These are phyloP conservation scores for carrot (Daucus carota) DNA, from an alignment of 129 eudicot genomes.

Conservation along the genomic window DNA sequence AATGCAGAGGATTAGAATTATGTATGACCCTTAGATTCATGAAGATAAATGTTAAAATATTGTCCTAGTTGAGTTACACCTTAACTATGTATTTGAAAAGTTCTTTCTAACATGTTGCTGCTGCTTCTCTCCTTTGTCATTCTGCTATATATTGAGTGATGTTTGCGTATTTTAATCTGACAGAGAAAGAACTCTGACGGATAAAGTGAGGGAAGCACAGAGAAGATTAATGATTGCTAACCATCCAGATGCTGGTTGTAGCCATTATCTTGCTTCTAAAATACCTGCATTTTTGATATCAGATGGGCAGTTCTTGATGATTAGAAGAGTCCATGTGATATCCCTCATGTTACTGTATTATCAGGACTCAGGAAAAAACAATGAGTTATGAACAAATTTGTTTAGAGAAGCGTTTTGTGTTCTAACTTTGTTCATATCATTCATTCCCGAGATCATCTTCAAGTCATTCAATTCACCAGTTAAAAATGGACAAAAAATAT, in stretches of 20 bases:
- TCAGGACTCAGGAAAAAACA: no score
- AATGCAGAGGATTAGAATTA: background rate
- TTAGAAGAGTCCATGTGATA: no score
- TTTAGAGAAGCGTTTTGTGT: no score
- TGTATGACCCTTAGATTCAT: background rate
- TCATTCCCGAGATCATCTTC: no score
- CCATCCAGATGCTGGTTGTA: conserved; percentile 78
- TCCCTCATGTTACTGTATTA: no score
- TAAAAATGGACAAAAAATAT: no score
- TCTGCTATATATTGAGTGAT: background rate
- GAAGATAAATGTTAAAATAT: background rate
- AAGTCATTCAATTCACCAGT: no score
- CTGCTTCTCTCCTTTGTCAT: background rate
- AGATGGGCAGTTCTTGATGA: no score
- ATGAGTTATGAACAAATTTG: no score
- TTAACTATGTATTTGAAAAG: background rate
- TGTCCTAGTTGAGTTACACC: background rate
- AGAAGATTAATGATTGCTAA: conserved; percentile 77
- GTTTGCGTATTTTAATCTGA: background rate
- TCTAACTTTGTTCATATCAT: no score
- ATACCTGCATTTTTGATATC: conserved; percentile 5
- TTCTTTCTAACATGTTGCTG: background rate
- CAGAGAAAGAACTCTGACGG: conserved; percentile 58
- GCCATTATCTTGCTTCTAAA: conserved; percentile 77
- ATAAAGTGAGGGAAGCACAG: conserved; percentile 68